Conservation (phyloP, 345 rosid species). For the Leavenworthia alabamica region DNA sequence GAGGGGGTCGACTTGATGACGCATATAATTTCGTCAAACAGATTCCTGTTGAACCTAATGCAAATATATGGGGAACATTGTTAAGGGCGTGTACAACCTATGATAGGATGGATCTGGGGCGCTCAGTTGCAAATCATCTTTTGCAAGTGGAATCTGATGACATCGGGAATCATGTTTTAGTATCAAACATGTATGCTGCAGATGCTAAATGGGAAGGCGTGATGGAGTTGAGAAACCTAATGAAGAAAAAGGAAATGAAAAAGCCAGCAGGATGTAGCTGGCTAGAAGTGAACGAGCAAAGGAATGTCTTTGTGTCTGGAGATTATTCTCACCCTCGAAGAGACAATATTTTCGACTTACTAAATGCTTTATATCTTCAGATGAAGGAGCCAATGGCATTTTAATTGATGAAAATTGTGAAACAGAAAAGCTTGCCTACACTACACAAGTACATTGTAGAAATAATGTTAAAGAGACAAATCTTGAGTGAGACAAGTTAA, state of each 20-base stretch:
- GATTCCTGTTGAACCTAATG: constrained; percentile 64
- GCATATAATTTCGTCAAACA: constrained; percentile 55
- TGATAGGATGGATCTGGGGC: constrained; percentile 58
- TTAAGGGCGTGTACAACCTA: constrained; percentile 69
- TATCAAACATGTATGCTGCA: constrained; percentile 87
- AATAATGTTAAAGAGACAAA: constrained; percentile 10
- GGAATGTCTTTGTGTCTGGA: constrained; percentile 62
- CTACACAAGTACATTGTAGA: constrained; percentile 4
- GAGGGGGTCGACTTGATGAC: constrained; percentile 63
- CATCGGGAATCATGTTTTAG: constrained; percentile 55
- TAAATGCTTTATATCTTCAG: constrained; percentile 44
- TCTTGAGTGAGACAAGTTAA: constrained; percentile 1
- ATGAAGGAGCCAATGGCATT: constrained; percentile 46
- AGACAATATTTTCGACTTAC: constrained; percentile 34
- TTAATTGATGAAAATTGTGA: constrained; percentile 20
- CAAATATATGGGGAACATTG: constrained; percentile 66
- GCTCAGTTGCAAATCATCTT: constrained; percentile 48
- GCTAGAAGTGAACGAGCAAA: constrained; percentile 65
- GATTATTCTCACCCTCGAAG: constrained; percentile 62
- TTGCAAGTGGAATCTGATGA: constrained; percentile 52
- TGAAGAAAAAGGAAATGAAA: constrained; percentile 58
- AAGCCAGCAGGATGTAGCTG: constrained; percentile 91
- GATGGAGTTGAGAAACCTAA: constrained; percentile 61
- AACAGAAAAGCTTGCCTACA: constrained; percentile 7
- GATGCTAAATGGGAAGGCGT: constrained; percentile 76